Evolutionary conservation across 176 grass and related monocot species (phyloP), one percentile per base, ranked within the genome.

Genomic region (Chloris gayana): DNA sequence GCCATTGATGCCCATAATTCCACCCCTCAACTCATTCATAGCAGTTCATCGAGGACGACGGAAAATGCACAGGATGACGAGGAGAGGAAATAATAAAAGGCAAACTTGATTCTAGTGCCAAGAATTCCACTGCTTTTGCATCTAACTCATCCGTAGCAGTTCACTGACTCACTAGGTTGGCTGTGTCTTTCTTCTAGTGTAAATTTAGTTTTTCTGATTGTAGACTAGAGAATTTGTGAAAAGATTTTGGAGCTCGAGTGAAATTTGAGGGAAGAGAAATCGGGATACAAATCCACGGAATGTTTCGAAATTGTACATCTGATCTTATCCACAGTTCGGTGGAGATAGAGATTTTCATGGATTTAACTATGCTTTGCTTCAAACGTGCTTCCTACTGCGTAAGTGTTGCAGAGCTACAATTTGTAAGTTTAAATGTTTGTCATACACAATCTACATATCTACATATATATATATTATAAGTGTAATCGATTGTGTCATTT

Each of bases 1-100:
- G 21, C 46, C 53, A n/a, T 39, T 9, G 89, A 90, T 69, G 73
- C 82, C 66, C 87, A 82, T 67, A 93, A 89, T 70, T 31, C 64
- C 9, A 72, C 70, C 29, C 12, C 15, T 27, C 91, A 91, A 29
- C 77, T 94, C 21, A 61, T 67, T 13, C 80, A 83, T 25, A 91
- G 87, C 45, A 65, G 75, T 80, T 82, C 84, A 54, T 88, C 79
- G 1, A 94, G 77, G 26, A 56, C 68, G 32, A 91, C 75, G 34
- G 89, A 87, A 64, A 86, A 67, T 81, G 18, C 77, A 67, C 65
- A 59, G 45, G 84, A 92, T 24, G 67, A 41, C 3, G 64, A 38
- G 38, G 54, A 74, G 72, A 67, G 58, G 38, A 64, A 86, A 68
- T 64, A 86, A 53, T 31, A 73, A 76, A 44, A 37, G 49, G 67